Evolutionary conservation across 768 basidiomycete species (phyloP).

Genomic region (Trametes elegans): DNA sequence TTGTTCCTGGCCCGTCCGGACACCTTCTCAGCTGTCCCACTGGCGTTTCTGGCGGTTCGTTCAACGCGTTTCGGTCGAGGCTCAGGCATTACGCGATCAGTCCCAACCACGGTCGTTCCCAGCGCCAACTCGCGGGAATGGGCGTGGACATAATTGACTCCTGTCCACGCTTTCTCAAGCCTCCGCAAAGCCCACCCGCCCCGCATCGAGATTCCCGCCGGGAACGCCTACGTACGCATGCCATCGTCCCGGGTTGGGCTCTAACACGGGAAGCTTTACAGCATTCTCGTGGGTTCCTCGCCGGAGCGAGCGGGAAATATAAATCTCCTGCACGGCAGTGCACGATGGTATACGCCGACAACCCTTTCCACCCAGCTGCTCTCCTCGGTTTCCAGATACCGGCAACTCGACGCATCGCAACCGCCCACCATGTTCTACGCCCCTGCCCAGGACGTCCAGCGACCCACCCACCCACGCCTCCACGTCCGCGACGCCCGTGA

Average conservation of each 20-base stretch:
- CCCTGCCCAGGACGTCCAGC: slow-evolving; percentile 48
- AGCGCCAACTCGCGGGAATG: slow-evolving; percentile 25
- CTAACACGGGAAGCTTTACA: slow-evolving; percentile 20
- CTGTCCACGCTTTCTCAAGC: slow-evolving; percentile 26
- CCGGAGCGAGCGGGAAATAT: slow-evolving; percentile 16
- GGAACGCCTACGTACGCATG: slow-evolving; percentile 11
- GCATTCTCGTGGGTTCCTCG: slow-evolving; percentile 27
- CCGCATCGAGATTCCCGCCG: slow-evolving; percentile 18
- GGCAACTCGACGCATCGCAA: background rate
- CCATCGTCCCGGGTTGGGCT: slow-evolving; percentile 20
- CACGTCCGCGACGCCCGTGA: slow-evolving; percentile 66
- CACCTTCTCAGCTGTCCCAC: slow-evolving; percentile 15
- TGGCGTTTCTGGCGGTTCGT: slow-evolving; percentile 15
- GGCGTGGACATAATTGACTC: slow-evolving; percentile 25
- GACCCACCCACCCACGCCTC: slow-evolving; percentile 61
- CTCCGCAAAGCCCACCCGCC: slow-evolving; percentile 13
- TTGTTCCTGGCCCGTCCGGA: slow-evolving; percentile 18
- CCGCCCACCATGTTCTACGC: slow-evolving; percentile 33
- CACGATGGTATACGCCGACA: slow-evolving; percentile 11
- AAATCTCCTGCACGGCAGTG: slow-evolving; percentile 19
- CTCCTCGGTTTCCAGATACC: slow-evolving; percentile 7
- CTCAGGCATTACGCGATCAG: slow-evolving; percentile 24
- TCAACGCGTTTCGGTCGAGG: slow-evolving; percentile 17
- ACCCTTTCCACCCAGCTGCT: slow-evolving; percentile 3
- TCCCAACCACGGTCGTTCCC: slow-evolving; percentile 16